phyloP scores from a whole-genome alignment of 1,284 basidiomycete species.

The Pyrrhoderma noxium region DNA sequence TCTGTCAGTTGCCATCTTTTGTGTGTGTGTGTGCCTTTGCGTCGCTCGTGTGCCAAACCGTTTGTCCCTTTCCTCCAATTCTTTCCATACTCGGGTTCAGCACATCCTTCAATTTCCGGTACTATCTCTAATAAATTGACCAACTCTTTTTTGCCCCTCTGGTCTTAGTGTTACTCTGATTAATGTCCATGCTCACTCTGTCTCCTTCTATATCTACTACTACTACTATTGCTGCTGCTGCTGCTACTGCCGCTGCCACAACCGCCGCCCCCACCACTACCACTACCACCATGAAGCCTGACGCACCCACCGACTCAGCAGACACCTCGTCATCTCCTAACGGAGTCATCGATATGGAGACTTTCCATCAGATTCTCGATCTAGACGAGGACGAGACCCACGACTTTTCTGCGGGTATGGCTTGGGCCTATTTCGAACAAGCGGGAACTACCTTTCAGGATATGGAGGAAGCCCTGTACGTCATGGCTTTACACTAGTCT shows the following conservation, averaged over 20 bases:
- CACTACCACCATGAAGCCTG: conserved; percentile 2
- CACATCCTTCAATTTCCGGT: not conserved
- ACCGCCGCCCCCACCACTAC: too few species aligned
- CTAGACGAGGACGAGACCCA: conserved; percentile 80
- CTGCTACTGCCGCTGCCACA: too few species aligned
- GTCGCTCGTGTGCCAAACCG: not conserved
- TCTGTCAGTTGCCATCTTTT: too few species aligned
- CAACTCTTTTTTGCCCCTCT: too few species aligned
- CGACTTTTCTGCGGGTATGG: conserved; percentile 76
- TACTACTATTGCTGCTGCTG: too few species aligned
- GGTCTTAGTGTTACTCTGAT: not conserved
- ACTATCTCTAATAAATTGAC: not conserved
- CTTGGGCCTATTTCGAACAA: conserved; percentile 75
- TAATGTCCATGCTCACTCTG: conserved; percentile 13
- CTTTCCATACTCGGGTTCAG: not conserved
- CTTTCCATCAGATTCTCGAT: conserved; percentile 81
- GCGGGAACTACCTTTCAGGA: conserved; percentile 66
- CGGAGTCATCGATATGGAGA: conserved; percentile 65
- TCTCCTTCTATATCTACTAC: conserved; percentile 1
- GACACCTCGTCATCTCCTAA: conserved; percentile 4
- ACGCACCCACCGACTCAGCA: not conserved
- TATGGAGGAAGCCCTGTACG: conserved; percentile 79
- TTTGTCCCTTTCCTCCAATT: not conserved
- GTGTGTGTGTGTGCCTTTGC: too few species aligned
- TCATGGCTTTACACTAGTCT: conserved; percentile 15